phyloP scores from a whole-genome alignment of 2,329 filamentous ascomycete genomes.

The Ceratocystis alfenasii region DNA sequence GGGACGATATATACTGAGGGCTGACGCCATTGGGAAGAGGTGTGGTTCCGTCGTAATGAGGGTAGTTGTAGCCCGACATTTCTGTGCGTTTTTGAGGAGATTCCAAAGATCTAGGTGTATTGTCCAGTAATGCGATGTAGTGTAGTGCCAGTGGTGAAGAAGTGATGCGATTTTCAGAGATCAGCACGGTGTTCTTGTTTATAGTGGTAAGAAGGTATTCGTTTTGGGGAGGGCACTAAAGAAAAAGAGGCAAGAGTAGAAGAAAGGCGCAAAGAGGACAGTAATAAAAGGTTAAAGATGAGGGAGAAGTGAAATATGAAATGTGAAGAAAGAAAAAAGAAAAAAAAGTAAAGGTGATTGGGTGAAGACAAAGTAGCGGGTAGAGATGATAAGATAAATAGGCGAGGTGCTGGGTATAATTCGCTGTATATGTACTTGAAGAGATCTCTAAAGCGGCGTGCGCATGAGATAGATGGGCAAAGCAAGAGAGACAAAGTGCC shows the following conservation, averaged over 20 bases:
- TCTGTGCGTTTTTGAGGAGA: no score
- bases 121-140: no score
- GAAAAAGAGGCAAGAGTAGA: no score
- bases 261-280: no score
- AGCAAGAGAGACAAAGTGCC: neutral
- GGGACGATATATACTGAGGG: constrained; percentile 1
- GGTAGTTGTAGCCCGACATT: constrained; percentile 12
- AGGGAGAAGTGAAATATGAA: neutral
- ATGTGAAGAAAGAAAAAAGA: no score
- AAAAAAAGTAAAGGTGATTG: neutral
- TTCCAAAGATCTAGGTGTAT: no score
- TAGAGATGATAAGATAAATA: neutral
- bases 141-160: no score
- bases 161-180: neutral
- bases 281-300: no score
- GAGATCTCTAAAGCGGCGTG: neutral
- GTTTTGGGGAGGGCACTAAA: no score
- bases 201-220: no score
- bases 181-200: no score
- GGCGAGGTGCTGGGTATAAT: neutral
- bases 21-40: neutral
- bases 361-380: neutral
- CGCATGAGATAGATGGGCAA: neutral
- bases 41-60: constrained; percentile 1
- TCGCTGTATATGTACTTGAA: neutral